These are phyloP conservation scores for Sporisorium sorghi DNA, from an alignment of 1,284 basidiomycete species.

Conservation along the genomic window DNA sequence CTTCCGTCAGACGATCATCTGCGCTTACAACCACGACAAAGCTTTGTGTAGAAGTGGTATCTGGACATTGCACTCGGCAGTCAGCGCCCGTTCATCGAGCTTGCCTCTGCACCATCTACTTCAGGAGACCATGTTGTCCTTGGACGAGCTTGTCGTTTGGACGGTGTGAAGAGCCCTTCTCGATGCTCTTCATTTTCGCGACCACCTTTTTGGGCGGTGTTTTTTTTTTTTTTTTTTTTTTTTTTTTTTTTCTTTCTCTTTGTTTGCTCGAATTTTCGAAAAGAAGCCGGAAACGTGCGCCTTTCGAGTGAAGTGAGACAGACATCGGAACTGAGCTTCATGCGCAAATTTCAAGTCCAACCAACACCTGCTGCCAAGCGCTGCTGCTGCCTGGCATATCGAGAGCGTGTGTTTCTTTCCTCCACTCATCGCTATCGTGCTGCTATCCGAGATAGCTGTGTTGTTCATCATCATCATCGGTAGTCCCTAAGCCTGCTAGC, in stretches of 20 bases:
- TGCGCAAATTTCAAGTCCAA: too few species aligned
- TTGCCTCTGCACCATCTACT: too few species aligned
- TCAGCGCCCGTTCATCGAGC: not conserved
- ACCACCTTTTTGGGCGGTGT: not conserved
- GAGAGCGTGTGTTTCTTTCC: slow-evolving; percentile 3
- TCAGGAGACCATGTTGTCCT: not conserved
- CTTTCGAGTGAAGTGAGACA: slow-evolving; percentile 17
- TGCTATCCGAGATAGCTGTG: not conserved
- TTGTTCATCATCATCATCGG: not conserved
- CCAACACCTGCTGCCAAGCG: not conserved
- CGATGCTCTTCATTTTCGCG: not conserved
- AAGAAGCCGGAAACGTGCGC: not conserved
- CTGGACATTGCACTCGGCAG: not conserved
- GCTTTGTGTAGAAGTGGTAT: not conserved
- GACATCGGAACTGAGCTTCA: slow-evolving; percentile 28
- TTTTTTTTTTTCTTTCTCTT: slow-evolving; percentile 9
- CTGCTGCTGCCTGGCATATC: slow-evolving; percentile 1
- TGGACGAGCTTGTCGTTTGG: not conserved
- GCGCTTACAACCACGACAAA: not conserved
- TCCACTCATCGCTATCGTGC: not conserved
- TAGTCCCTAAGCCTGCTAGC: too few species aligned
- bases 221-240: slow-evolving; percentile 12
- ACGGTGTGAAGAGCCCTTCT: not conserved
- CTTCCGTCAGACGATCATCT: not conserved
- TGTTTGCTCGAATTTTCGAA: too few species aligned